Evolutionary conservation across 257 asterid genomes (phyloP).

Genomic region (Solanum tarapatanum): DNA sequence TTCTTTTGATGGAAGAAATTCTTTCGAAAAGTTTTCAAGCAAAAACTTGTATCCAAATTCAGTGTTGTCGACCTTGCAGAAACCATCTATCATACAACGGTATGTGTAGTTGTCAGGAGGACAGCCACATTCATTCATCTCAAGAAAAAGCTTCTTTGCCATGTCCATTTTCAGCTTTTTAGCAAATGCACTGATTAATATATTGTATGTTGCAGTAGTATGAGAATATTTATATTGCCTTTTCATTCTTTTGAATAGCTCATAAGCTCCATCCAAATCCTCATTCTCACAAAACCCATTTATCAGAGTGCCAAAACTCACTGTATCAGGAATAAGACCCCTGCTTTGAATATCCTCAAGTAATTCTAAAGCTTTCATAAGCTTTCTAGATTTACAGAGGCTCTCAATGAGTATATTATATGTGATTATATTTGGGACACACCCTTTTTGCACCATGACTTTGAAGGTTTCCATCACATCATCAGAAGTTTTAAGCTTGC

Average conservation of each 20-base stretch:
- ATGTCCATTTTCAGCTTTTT: constrained; percentile 46
- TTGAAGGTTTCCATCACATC: constrained; percentile 69
- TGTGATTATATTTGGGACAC: constrained; percentile 61
- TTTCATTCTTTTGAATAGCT: constrained; percentile 52
- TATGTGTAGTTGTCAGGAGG: constrained; percentile 59
- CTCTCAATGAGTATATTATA: constrained; percentile 79
- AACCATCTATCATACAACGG: constrained; percentile 71
- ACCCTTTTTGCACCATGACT: constrained; percentile 63
- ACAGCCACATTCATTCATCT: constrained; percentile 39
- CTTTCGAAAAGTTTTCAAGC: constrained; percentile 38
- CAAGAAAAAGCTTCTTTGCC: constrained; percentile 41
- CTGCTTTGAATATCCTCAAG: constrained; percentile 51
- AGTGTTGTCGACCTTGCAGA: constrained; percentile 55
- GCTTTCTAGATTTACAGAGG: constrained; percentile 31
- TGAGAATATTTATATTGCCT: constrained; percentile 38
- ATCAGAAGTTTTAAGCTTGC: constrained; percentile 56
- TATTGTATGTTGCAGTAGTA: constrained; percentile 53
- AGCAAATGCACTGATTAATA: constrained; percentile 54
- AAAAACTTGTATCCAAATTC: constrained; percentile 51
- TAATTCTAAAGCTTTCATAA: constrained; percentile 41
- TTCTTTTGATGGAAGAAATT: constrained; percentile 44
- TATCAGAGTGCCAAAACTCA: constrained; percentile 65
- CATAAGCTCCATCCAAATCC: constrained; percentile 54
- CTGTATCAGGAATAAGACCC: constrained; percentile 57
- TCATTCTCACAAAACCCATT: constrained; percentile 60